A percentile compares a stretch with the other conserved stretches of the same genome.
Evolutionary conservation across 106 monocot species (phyloP).

Genomic region (Dioscorea alata): DNA sequence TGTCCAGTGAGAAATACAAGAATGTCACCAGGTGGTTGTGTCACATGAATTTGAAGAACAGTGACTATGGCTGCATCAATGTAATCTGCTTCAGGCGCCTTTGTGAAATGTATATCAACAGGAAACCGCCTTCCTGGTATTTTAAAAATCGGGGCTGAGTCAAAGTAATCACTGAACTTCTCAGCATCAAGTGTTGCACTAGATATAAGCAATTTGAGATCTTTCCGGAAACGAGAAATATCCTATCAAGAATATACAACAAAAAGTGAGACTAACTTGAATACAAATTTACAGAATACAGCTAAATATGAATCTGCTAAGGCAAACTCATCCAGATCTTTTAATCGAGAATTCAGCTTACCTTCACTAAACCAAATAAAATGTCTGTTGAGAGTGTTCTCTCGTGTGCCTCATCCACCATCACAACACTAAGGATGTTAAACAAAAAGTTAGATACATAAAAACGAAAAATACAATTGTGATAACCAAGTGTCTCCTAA

Average conservation of each 20-base stretch:
- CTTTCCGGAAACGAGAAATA: slow-evolving; percentile 71
- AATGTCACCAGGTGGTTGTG: slow-evolving; percentile 72
- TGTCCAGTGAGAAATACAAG: slow-evolving; percentile 82
- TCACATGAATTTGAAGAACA: slow-evolving; percentile 76
- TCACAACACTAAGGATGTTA: slow-evolving; percentile 50
- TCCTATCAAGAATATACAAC: slow-evolving; percentile 30
- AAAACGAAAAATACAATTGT: background rate
- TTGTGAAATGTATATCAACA: slow-evolving; percentile 79
- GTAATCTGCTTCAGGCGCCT: slow-evolving; percentile 77
- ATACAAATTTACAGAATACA: no score
- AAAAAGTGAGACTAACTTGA: background rate
- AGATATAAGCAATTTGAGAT: slow-evolving; percentile 79
- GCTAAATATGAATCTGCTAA: no score
- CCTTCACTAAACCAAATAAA: slow-evolving; percentile 85
- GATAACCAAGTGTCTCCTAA: background rate
- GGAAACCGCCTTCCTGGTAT: slow-evolving; percentile 74
- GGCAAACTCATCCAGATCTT: no score
- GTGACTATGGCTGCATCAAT: slow-evolving; percentile 76
- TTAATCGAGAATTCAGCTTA: slow-evolving; percentile 5
- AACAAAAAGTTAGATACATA: background rate
- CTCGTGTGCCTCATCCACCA: slow-evolving; percentile 98
- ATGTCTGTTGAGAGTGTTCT: slow-evolving; percentile 85
- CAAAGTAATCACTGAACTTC: slow-evolving; percentile 88
- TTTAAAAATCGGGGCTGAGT: slow-evolving; percentile 67
- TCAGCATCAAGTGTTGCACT: slow-evolving; percentile 93